Percentiles rank a stretch among this genome's conserved stretches.
phyloP scores from a whole-genome alignment of 768 basidiomycete genomes.

The Boletellus emodensis region DNA sequence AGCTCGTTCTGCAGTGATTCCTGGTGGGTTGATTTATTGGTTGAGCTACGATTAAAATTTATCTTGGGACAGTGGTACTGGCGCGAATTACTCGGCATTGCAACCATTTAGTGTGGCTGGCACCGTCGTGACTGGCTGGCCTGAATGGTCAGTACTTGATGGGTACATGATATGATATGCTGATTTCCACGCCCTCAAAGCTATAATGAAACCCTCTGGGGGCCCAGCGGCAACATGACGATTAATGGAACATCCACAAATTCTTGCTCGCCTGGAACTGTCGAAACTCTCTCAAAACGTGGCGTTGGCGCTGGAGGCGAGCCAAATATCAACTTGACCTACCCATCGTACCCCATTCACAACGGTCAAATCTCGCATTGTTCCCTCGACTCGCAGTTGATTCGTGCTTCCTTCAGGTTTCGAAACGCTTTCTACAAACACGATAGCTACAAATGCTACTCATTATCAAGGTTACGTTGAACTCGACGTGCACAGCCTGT shows the following conservation, averaged over 20 bases:
- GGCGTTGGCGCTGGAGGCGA: constrained; percentile 50
- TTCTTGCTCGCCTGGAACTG: constrained; percentile 22
- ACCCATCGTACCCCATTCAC: constrained; percentile 67
- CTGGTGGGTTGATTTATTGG: constrained; percentile 34
- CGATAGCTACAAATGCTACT: constrained; percentile 69
- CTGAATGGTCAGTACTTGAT: constrained; percentile 52
- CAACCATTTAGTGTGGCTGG: constrained; percentile 51
- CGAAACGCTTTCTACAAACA: constrained; percentile 49
- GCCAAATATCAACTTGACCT: constrained; percentile 46
- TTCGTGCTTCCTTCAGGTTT: constrained; percentile 33
- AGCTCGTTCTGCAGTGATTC: constrained; percentile 63
- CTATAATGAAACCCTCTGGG: constrained; percentile 58
- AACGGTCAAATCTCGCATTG: constrained; percentile 44
- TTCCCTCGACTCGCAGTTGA: neutral
- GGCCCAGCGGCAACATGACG: constrained; percentile 72
- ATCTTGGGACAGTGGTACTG: constrained; percentile 39
- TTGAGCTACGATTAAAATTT: neutral
- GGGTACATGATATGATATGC: neutral
- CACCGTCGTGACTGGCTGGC: constrained; percentile 52
- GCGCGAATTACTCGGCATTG: constrained; percentile 53
- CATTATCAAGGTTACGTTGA: constrained; percentile 60
- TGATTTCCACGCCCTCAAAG: constrained; percentile 29
- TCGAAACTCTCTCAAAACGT: constrained; percentile 32
- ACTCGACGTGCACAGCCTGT: constrained; percentile 67
- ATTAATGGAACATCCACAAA: constrained; percentile 63